A percentile compares a stretch with the other conserved stretches of the same genome.
Conservation (phyloP, 106 monocot species). For the Dioscorea alata region DNA sequence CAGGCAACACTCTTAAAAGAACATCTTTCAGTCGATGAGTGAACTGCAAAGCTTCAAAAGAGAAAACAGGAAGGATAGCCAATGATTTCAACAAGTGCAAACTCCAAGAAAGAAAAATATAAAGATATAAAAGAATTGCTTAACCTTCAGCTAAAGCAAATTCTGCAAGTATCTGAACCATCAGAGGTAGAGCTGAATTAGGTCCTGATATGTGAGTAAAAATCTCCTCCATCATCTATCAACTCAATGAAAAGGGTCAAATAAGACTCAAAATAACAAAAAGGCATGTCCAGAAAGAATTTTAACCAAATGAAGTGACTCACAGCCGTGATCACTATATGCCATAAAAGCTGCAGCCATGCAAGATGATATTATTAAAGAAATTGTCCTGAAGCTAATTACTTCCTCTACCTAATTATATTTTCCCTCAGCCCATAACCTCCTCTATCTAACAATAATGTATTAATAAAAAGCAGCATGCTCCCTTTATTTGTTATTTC, state of each 20-base stretch:
- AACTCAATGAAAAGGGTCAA: neutral
- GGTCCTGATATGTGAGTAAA: slow-evolving; percentile 88
- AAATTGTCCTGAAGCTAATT: neutral
- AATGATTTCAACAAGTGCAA: slow-evolving; percentile 3
- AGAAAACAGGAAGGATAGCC: slow-evolving; percentile 10
- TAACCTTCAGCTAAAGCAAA: slow-evolving; percentile 86
- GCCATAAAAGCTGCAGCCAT: neutral
- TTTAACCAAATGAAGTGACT: neutral
- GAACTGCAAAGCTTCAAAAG: slow-evolving; percentile 77
- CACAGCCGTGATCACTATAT: neutral
- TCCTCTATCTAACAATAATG: neutral
- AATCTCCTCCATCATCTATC: slow-evolving; percentile 95
- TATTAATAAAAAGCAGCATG: neutral
- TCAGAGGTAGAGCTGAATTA: slow-evolving; percentile 67
- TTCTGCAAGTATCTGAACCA: slow-evolving; percentile 97
- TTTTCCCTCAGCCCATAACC: neutral
- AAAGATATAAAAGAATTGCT: slow-evolving; percentile 2
- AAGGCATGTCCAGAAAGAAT: neutral
- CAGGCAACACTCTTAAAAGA: slow-evolving; percentile 74
- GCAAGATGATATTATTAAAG: neutral
- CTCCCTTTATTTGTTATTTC: neutral
- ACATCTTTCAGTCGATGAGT: slow-evolving; percentile 82
- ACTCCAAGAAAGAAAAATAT: neutral
- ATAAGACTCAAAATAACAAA: neutral
- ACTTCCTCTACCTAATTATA: neutral